Evolutionary conservation across 2,329 filamentous ascomycete species (phyloP), one percentile per base, ranked within the genome.

Genomic region (Fusarium sp.): DNA sequence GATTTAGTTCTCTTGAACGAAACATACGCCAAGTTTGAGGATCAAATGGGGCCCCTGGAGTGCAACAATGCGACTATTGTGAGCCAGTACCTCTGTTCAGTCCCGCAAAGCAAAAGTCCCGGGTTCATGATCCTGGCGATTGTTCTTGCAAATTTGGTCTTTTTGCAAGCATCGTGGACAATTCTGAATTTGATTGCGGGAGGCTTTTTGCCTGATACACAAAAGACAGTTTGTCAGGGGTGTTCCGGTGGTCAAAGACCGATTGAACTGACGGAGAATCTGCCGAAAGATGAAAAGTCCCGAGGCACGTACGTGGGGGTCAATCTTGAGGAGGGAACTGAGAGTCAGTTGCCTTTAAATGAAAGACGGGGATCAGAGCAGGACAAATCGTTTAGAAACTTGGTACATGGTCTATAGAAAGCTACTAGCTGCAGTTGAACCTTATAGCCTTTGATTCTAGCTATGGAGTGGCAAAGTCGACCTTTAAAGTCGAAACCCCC

Each of bases 151-250:
- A 41, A 67, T 11, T 21, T 67, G 3, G 65, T 67, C 15, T 67
- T 67, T 17, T n/a, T 67, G 11, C 63, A 67, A 36, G 65, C 63
- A 6, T 42, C 63, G 3, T 67, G 65, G 65, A 63, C 13, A 14
- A 20, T 67, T 2, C 11, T 67, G 7, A 56, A 63, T 7, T 37
- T 48, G 58, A 13, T 46, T 8, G 53, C 65, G 3, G 58, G 49
- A 2, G 23, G 18, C 1, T 63, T 67, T 47, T 5, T 67, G 11
- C 45, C 61, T 6, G 17, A 42, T 7, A 5, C 55, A 3, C 43
- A 46, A n/a, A 17, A 36, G 9, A 53, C 43, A 23, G 13, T 27
- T 1, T 66, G 63, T 10, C 36, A 57, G 18, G 56, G 61, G 0
- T 66, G 63, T 40, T 7, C 31, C 18, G n/a, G 17, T 4, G 27